These are phyloP conservation scores for Petasospora fabianii DNA, from an alignment of 1,139 yeast genomes.

Conservation along the genomic window DNA sequence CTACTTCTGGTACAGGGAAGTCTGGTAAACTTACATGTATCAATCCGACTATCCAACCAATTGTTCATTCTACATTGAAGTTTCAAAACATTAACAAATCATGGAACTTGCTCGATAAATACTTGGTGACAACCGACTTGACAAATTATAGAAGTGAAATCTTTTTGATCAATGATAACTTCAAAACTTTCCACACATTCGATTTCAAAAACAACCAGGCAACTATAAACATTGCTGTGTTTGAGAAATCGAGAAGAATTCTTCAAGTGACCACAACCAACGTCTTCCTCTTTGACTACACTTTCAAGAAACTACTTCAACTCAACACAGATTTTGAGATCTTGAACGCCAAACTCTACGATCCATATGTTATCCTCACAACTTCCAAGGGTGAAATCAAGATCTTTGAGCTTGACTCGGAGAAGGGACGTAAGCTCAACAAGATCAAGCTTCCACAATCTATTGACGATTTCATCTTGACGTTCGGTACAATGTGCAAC, in stretches of 20 bases:
- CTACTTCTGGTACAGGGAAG: slow-evolving; percentile 62
- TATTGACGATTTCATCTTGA: slow-evolving; percentile 57
- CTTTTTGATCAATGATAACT: slow-evolving; percentile 64
- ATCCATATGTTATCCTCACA: slow-evolving; percentile 54
- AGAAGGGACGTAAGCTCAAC: slow-evolving; percentile 30
- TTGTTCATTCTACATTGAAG: slow-evolving; percentile 63
- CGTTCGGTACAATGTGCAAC: slow-evolving; percentile 60
- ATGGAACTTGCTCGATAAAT: slow-evolving; percentile 58
- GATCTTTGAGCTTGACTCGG: slow-evolving; percentile 35
- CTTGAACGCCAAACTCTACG: slow-evolving; percentile 51
- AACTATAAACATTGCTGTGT: slow-evolving; percentile 65
- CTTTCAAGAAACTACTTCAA: slow-evolving; percentile 45
- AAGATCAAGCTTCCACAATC: slow-evolving; percentile 44
- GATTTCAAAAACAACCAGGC: slow-evolving; percentile 62
- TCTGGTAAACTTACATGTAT: slow-evolving; percentile 57
- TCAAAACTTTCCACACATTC: slow-evolving; percentile 58
- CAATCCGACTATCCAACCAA: slow-evolving; percentile 62
- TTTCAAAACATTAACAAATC: slow-evolving; percentile 74
- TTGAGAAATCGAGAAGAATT: slow-evolving; percentile 56
- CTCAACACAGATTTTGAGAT: slow-evolving; percentile 46
- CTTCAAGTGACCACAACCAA: slow-evolving; percentile 73
- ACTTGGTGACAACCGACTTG: slow-evolving; percentile 71
- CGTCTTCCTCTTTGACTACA: slow-evolving; percentile 60
- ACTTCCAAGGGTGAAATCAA: slow-evolving; percentile 59
- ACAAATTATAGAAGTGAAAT: slow-evolving; percentile 63